Base-by-base conservation (phyloP, 768 basidiomycete species). In the Saitozyma sp. region DNA sequence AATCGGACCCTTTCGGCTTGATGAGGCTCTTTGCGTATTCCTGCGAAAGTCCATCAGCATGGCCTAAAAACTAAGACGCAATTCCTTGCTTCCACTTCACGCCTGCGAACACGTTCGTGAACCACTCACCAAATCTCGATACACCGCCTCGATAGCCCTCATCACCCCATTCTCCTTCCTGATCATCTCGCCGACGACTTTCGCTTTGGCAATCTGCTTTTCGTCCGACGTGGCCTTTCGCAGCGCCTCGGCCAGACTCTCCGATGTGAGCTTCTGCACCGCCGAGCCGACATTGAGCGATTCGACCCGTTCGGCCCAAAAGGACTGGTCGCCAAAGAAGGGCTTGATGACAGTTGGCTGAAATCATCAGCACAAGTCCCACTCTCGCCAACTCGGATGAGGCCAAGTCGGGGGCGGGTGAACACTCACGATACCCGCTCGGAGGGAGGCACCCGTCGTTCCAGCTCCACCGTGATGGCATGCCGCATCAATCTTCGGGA, bases 381-480 rank as follows among this genome's bases (percentile, higher is more conserved):
- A 63, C 29, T 2, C 29, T 29, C 29, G 29, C 29, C 29, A 29
- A 29, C 29, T 5, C 29, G 91, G 91, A 37, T 29, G 29, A 29
- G 29, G 29, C 29, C 29, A 29, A 20, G 53, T 7, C 40, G 20
- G 17, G 17, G 11, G 39, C 60, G 54, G 19, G 17, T 11, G 60
- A 39, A 6, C n/a, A 59, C 78, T 74, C 17, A 74, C 74, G 38
- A 78, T 79, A 56, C 78, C 75, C 13, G 75, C 92, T 84, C 92
- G 83, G 67, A 96, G 81, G 81, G 91, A 93, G 16, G 95, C 95
- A 9, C 94, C 94, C 0, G 92, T 94, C 2, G 95, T 96, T 19
- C 95, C 95, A 5, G 95, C 92, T 58, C 95, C 95, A 62, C 95
- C 95, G 73, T 99, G 95, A 82, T 99, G 95, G 66, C 94, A 96